A percentile compares a stretch with the other conserved stretches of the same genome.
phyloP scores from a whole-genome alignment of 108 stramenopile species.

The Aurantiochytrium sp. region DNA sequence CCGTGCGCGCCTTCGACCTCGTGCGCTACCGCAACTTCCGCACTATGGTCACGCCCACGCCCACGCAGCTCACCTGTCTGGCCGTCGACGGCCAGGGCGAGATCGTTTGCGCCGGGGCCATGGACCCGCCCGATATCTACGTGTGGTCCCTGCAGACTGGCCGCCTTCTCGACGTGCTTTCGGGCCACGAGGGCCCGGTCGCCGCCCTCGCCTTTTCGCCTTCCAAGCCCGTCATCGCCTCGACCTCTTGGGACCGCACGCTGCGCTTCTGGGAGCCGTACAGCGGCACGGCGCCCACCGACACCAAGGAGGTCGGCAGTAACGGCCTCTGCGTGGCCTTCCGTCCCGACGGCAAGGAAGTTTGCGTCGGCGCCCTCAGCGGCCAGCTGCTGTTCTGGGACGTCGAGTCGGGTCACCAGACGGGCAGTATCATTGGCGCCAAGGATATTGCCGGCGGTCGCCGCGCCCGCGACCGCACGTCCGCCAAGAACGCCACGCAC shows the following conservation, averaged over 20 bases:
- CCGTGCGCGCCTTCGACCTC: conserved; percentile 91
- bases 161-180: conserved; percentile 80
- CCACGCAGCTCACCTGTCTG: conserved; percentile 84
- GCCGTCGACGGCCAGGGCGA: conserved; percentile 79
- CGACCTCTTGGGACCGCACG: conserved; percentile 94
- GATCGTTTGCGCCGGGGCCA: conserved; percentile 78
- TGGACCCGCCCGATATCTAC: conserved; percentile 86
- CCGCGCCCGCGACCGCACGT: conserved; percentile 74
- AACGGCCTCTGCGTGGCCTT: conserved; percentile 91
- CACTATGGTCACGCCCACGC: conserved; percentile 77
- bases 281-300: conserved; percentile 60
- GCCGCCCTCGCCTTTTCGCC: conserved; percentile 71
- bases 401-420: conserved; percentile 70
- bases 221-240: conserved; percentile 63
- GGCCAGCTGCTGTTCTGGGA: conserved; percentile 91
- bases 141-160: conserved; percentile 91
- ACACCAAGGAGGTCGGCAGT: conserved; percentile 80
- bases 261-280: conserved; percentile 95
- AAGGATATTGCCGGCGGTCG: conserved; percentile 82
- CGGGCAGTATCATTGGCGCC: conserved; percentile 78
- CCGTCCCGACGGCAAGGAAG: conserved; percentile 87
- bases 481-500: conserved; percentile 80
- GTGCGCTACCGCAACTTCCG: conserved; percentile 93
- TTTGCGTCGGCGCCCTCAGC: conserved; percentile 82
- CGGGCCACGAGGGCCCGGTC: conserved; percentile 90